phyloP scores from a whole-genome alignment of 345 rosid genomes.

The Noccaea bulbosa region DNA sequence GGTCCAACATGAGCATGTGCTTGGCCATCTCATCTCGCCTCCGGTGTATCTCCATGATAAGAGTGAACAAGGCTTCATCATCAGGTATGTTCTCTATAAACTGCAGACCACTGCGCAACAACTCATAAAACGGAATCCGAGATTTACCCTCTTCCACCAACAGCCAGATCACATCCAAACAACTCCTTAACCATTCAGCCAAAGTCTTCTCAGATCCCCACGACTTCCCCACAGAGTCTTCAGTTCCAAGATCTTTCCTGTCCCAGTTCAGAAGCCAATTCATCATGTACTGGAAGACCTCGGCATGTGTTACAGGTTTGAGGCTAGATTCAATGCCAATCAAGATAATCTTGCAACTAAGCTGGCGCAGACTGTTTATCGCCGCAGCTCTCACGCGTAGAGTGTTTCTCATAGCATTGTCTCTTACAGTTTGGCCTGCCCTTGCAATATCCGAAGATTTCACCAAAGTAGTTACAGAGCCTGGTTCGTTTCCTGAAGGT shows the following conservation, averaged over 20 bases:
- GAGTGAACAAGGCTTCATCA: slow-evolving; percentile 93
- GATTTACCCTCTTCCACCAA: slow-evolving; percentile 86
- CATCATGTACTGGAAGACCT: slow-evolving; percentile 77
- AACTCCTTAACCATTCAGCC: slow-evolving; percentile 84
- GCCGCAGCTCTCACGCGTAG: slow-evolving; percentile 66
- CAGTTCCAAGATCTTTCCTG: slow-evolving; percentile 69
- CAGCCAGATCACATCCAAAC: slow-evolving; percentile 94
- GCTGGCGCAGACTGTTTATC: slow-evolving; percentile 75
- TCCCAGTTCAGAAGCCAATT: slow-evolving; percentile 97
- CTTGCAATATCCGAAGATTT: slow-evolving; percentile 62
- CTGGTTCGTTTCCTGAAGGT: slow-evolving; percentile 67
- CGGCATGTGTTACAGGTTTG: slow-evolving; percentile 87
- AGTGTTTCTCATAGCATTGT: slow-evolving; percentile 57
- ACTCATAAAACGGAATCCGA: slow-evolving; percentile 93
- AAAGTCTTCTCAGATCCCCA: slow-evolving; percentile 77
- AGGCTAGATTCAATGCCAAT: slow-evolving; percentile 68
- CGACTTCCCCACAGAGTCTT: slow-evolving; percentile 66
- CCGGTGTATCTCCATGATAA: slow-evolving; percentile 92
- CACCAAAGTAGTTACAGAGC: slow-evolving; percentile 52
- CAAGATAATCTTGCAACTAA: slow-evolving; percentile 89
- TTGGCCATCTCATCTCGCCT: slow-evolving; percentile 96
- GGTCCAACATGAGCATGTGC: slow-evolving; percentile 99
- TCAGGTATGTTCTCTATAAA: slow-evolving; percentile 95
- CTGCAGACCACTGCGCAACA: slow-evolving; percentile 89
- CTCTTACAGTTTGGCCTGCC: slow-evolving; percentile 54